These are phyloP conservation scores for Aspergillus tamarii DNA, from an alignment of 2,329 filamentous ascomycete genomes.

Conservation along the genomic window DNA sequence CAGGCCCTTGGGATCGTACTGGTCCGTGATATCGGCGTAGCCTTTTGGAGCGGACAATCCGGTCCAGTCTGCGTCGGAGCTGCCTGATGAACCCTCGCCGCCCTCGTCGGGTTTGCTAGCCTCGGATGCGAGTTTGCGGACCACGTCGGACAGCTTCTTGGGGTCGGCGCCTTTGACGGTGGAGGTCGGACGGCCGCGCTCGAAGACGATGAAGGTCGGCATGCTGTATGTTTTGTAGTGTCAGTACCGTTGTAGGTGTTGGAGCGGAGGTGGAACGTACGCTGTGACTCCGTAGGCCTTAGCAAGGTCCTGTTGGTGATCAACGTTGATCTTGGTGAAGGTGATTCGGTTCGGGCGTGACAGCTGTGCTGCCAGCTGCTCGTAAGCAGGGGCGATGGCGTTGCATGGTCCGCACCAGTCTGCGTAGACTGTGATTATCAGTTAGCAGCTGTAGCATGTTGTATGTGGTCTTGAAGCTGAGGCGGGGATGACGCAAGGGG, in stretches of 20 bases:
- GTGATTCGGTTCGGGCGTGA: constrained; percentile 73
- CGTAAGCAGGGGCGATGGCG: constrained; percentile 79
- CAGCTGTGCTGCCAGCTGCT: constrained; percentile 71
- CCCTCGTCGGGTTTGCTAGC: constrained; percentile 52
- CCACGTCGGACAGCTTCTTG: constrained; percentile 68
- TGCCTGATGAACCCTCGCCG: constrained; percentile 45
- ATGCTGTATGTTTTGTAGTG: constrained; percentile 54
- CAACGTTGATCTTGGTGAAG: constrained; percentile 86
- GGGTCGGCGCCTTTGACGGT: constrained; percentile 76
- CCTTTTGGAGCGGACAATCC: constrained; percentile 76
- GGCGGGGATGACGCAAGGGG: constrained; percentile 13
- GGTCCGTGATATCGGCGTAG: constrained; percentile 80
- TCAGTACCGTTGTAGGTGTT: not conserved
- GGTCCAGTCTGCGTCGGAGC: constrained; percentile 62
- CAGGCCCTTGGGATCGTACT: constrained; percentile 76
- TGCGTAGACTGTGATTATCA: constrained; percentile 70
- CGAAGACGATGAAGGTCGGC: constrained; percentile 91
- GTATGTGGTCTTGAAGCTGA: not conserved
- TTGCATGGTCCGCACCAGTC: constrained; percentile 86
- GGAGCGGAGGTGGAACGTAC: constrained; percentile 45
- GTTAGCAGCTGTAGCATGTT: constrained; percentile 7
- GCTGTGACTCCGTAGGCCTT: constrained; percentile 72
- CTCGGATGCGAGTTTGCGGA: constrained; percentile 72
- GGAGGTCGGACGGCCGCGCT: constrained; percentile 67
- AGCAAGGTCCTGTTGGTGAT: constrained; percentile 74